Conservation (phyloP, 306 rosid genomes). For the Cyamopsis tetragonoloba region DNA sequence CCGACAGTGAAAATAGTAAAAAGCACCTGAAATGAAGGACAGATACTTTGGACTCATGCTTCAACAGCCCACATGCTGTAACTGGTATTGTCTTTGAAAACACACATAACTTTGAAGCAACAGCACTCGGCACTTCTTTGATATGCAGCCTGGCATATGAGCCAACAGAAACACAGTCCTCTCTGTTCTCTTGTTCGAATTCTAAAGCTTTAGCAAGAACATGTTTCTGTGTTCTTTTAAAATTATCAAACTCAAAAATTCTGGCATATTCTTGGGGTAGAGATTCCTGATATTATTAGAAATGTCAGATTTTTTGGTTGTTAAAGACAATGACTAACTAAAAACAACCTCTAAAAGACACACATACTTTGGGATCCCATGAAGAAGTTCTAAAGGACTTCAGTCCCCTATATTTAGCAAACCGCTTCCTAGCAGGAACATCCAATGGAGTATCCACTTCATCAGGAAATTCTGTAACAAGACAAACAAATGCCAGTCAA, state of each 20-base stretch:
- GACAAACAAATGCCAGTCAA: constrained; percentile 11
- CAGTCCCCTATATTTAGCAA: constrained; percentile 90
- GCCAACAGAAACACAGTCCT: constrained; percentile 53
- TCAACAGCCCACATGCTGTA: constrained; percentile 81
- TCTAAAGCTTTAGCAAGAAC: constrained; percentile 77
- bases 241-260: constrained; percentile 81
- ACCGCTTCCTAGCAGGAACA: constrained; percentile 77
- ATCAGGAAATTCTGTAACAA: constrained; percentile 78
- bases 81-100: constrained; percentile 47
- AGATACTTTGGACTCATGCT: constrained; percentile 93
- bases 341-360: constrained; percentile 15
- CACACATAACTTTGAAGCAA: constrained; percentile 57
- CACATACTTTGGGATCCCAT: constrained; percentile 89
- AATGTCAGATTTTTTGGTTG: constrained; percentile 15
- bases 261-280: constrained; percentile 78
- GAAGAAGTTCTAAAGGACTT: constrained; percentile 94
- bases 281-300: constrained; percentile 63
- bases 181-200: constrained; percentile 53
- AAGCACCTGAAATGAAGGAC: constrained; percentile 89
- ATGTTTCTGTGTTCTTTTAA: constrained; percentile 63
- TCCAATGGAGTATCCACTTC: constrained; percentile 97
- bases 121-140: constrained; percentile 57
- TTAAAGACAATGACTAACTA: background rate
- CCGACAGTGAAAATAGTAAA: background rate
- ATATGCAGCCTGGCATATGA: constrained; percentile 75